phyloP scores from a whole-genome alignment of 495 filamentous ascomycete species.

The Penicillium daleae region DNA sequence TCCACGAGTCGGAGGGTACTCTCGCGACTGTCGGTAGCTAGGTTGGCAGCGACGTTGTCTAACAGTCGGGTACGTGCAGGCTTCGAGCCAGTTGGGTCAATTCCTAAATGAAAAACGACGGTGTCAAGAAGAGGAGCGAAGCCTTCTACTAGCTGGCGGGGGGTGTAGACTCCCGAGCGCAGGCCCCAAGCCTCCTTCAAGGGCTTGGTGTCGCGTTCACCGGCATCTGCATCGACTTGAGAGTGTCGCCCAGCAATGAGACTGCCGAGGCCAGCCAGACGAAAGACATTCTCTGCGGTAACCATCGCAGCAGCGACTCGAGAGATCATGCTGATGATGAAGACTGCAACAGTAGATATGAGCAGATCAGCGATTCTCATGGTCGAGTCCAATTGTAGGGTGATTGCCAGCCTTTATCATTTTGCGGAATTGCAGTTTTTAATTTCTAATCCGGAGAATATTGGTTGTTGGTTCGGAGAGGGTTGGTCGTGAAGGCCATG shows the following conservation, averaged over 20 bases:
- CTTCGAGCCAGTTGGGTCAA: constrained; percentile 18
- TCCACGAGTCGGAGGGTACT: constrained; percentile 27
- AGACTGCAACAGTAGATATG: not conserved
- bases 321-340: constrained; percentile 7
- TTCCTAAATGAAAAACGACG: constrained; percentile 30
- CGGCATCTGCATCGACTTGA: not conserved
- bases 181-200: constrained; percentile 1
- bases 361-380: not conserved
- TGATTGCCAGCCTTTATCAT: not conserved
- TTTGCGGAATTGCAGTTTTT: not conserved
- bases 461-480: not conserved
- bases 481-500: not conserved
- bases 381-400: not conserved
- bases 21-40: constrained; percentile 35
- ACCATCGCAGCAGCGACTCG: constrained; percentile 7
- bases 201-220: not conserved
- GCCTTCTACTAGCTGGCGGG: constrained; percentile 31
- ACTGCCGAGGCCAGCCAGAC: constrained; percentile 5
- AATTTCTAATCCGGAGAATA: not conserved
- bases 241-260: not conserved
- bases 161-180: constrained; percentile 33
- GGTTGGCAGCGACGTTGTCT: constrained; percentile 33
- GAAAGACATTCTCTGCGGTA: constrained; percentile 1
- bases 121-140: constrained; percentile 35
- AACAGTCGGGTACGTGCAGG: constrained; percentile 28